phyloP scores from a whole-genome alignment of 495 filamentous ascomycete species.

The Xylaria grammica region DNA sequence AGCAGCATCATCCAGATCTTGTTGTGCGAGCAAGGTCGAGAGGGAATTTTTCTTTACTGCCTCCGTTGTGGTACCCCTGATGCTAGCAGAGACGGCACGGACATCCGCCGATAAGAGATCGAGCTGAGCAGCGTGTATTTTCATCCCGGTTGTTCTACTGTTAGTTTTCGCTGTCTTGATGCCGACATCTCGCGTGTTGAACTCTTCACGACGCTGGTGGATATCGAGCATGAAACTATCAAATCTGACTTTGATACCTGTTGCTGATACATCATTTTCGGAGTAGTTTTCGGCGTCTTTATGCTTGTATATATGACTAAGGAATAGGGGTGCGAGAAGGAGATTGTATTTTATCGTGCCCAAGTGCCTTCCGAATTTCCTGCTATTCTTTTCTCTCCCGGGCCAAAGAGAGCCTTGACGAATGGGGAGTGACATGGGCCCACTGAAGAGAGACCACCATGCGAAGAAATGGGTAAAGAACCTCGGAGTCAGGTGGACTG shows the following conservation, averaged over 20 bases:
- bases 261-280: conserved; percentile 83
- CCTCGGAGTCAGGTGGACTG: conserved; percentile 87
- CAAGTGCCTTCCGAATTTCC: conserved; percentile 96
- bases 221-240: conserved; percentile 96
- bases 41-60: conserved; percentile 70
- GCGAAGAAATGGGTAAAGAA: conserved; percentile 99
- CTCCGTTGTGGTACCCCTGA: conserved; percentile 75
- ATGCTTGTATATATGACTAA: conserved; percentile 98
- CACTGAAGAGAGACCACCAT: conserved; percentile 97
- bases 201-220: conserved; percentile 92
- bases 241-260: conserved; percentile 89
- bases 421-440: conserved; percentile 91
- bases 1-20: conserved; percentile 48
- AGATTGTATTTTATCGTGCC: conserved; percentile 98
- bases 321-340: conserved; percentile 87
- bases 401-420: conserved; percentile 91
- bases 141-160: conserved; percentile 85
- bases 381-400: conserved; percentile 90
- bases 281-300: conserved; percentile 89
- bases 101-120: conserved; percentile 93
- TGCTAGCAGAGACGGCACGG: conserved; percentile 89
- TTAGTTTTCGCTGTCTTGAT: conserved; percentile 60
- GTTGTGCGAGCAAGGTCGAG: conserved; percentile 52
- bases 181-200: conserved; percentile 76
- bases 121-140: conserved; percentile 89